Percentiles rank a stretch among this genome's conserved stretches.
These are phyloP conservation scores for Vaccinium macrocarpon DNA, from an alignment of 148 eudicot species.

Conservation along the genomic window DNA sequence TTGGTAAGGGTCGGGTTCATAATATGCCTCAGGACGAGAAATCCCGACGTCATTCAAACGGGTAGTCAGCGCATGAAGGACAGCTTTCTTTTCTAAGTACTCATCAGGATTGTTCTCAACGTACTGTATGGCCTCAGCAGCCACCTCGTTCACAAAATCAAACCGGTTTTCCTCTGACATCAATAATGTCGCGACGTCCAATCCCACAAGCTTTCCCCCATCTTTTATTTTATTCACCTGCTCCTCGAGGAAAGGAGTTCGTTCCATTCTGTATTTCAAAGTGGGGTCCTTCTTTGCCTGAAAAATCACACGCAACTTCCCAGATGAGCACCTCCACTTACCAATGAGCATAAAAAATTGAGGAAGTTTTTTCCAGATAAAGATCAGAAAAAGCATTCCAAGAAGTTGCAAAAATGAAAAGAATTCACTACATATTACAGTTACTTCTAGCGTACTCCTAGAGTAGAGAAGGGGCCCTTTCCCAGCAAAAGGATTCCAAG, in stretches of 20 bases:
- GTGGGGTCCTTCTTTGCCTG: constrained; percentile 51
- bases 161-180: constrained; percentile 79
- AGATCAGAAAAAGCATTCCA: constrained; percentile 6
- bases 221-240: constrained; percentile 71
- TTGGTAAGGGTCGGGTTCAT: constrained; percentile 60
- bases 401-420: not conserved
- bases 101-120: constrained; percentile 86
- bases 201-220: constrained; percentile 58
- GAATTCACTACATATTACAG: not conserved
- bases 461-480: not conserved
- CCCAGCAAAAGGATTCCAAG: not conserved
- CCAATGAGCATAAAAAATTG: not conserved
- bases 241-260: constrained; percentile 80
- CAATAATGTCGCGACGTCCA: constrained; percentile 67
- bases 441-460: not conserved
- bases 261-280: constrained; percentile 39
- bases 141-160: constrained; percentile 80
- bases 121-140: constrained; percentile 76
- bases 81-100: constrained; percentile 83
- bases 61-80: constrained; percentile 84
- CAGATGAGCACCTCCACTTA: not conserved
- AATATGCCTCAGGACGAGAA: constrained; percentile 74
- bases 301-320: not conserved
- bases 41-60: constrained; percentile 87
- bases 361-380: not conserved